Conservation (phyloP, 169 alveolate genomes). For the Cryptosporidium tyzzeri region DNA sequence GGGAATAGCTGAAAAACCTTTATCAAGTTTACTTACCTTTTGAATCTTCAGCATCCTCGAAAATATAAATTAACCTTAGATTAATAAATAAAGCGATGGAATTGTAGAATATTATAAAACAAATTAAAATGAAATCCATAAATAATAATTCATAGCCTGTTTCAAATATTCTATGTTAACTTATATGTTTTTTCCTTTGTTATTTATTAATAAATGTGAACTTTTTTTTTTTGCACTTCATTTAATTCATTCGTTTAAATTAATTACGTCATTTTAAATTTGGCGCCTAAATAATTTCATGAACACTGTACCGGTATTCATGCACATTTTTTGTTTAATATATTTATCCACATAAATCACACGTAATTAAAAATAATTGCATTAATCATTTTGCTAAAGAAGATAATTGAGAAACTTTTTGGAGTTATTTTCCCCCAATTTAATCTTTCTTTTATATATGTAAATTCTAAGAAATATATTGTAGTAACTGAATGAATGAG, state of each 20-base stretch:
- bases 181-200: neutral
- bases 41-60: conserved; percentile 67
- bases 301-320: conserved; percentile 52
- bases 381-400: neutral
- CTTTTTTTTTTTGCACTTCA: too few relatives aligned
- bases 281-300: conserved; percentile 64
- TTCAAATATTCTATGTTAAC: neutral
- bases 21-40: conserved; percentile 34
- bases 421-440: neutral
- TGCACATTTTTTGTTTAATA: neutral
- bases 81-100: conserved; percentile 29
- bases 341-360: conserved; percentile 13
- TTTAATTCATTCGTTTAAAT: neutral
- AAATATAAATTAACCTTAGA: conserved; percentile 40
- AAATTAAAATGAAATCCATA: conserved; percentile 68
- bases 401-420: neutral
- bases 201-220: too few relatives aligned
- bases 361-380: neutral
- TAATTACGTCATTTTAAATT: conserved; percentile 9
- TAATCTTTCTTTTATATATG: too few relatives aligned
- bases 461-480: neutral
- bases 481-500: neutral
- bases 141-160: neutral
- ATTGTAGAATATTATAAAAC: conserved; percentile 53
- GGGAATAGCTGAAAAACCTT: neutral